Base-by-base conservation (phyloP, 2,329 filamentous ascomycete genomes). In the Fusarium sp. region DNA sequence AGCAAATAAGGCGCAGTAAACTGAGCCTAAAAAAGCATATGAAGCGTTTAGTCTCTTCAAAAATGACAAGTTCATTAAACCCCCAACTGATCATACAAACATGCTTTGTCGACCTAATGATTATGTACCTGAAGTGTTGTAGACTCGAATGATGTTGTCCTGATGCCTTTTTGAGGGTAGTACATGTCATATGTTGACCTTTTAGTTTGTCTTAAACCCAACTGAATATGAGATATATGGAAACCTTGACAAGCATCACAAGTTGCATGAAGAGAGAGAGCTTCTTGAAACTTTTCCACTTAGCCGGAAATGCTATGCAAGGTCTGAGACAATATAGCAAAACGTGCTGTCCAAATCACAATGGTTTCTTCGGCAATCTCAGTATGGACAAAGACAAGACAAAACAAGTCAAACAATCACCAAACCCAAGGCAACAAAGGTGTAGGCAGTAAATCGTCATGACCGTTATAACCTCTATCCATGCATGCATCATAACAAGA, bases 381-480 rank as follows among this genome's bases (percentile, higher is more conserved):
- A 31, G 17, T 22, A 9, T 9, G 26, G 11, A 39, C 22, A 52
- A 19, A 34, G 15, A 28, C 1, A 40, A 24, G 28, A 13, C 22
- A 24, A 22, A 43, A 13, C 31, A 39, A 4, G 19, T 38, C 17
- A 17, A 39, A 43, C 7, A 43, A 17, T 65, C 46, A 46, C 43
- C 33, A 40, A 28, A 40, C 15, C 45, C 26, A 19, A 31, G 38
- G 36, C 22, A 42, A 31, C 38, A 21, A 46, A 13, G 34, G 22
- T 11, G 31, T 51, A 36, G 63, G 56, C 28, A 67, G 51, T 67
- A 59, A 67, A 71, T 71, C 67, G 46, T 69, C 60, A 71, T 65
- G 55, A 44, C 67, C 67, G 56, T 71, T 65, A 65, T 68, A 65
- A 69, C 45, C 60, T 67, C 67, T 70, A 70, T 70, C 64, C 56